A percentile compares a stretch with the other conserved stretches of the same genome.
phyloP scores from a whole-genome alignment of 768 basidiomycete species.

The Exsudoporus frostii region DNA sequence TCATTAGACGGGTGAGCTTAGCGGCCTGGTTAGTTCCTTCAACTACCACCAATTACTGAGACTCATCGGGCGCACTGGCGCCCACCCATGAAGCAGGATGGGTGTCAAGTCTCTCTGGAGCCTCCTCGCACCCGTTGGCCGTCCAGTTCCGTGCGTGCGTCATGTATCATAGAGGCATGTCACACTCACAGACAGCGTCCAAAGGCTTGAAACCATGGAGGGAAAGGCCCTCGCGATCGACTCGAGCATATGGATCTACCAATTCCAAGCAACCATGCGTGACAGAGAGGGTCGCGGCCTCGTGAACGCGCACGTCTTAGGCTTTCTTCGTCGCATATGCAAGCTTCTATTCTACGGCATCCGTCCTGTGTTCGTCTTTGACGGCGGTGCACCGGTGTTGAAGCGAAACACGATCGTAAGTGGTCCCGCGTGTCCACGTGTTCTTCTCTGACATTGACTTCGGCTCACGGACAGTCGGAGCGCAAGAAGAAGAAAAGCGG shows the following conservation, averaged over 20 bases:
- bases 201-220: constrained; percentile 88
- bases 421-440: constrained; percentile 1
- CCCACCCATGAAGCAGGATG: constrained; percentile 44
- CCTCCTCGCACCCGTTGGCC: constrained; percentile 86
- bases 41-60: neutral
- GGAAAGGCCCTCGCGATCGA: constrained; percentile 97
- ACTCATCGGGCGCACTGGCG: neutral
- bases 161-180: neutral
- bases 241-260: constrained; percentile 99
- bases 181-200: constrained; percentile 4
- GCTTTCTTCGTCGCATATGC: constrained; percentile 85
- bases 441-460: constrained; percentile 6
- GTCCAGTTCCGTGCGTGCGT: constrained; percentile 79
- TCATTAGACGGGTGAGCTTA: neutral
- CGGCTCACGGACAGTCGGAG: constrained; percentile 54
- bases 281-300: constrained; percentile 92
- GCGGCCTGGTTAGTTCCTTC: neutral
- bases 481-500: constrained; percentile 89
- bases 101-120: constrained; percentile 98
- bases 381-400: constrained; percentile 90
- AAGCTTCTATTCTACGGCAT: constrained; percentile 97
- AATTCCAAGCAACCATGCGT: constrained; percentile 99
- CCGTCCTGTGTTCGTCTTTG: constrained; percentile 98
- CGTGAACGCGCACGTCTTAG: constrained; percentile 91
- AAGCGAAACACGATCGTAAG: constrained; percentile 88